phyloP scores from a whole-genome alignment of 1,284 basidiomycete genomes.

The Cronartium ribicola region DNA sequence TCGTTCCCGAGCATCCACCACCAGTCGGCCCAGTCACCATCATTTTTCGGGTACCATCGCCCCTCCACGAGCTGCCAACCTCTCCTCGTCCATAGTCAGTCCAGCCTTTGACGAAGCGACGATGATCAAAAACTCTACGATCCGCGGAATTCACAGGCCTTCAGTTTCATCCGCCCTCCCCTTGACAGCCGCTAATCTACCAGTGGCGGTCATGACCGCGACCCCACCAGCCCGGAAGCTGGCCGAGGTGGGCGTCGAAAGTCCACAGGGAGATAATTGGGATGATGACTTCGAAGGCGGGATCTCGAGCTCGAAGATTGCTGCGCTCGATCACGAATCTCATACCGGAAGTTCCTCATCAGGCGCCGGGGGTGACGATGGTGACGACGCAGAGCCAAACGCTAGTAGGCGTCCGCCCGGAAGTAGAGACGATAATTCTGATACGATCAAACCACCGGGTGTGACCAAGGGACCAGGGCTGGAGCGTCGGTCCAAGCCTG shows the following conservation, averaged over 20 bases:
- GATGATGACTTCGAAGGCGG: slow-evolving; percentile 95
- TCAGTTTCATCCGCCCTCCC: slow-evolving; percentile 44
- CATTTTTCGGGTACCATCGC: slow-evolving; percentile 17
- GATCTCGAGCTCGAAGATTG: slow-evolving; percentile 76
- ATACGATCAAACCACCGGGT: slow-evolving; percentile 45
- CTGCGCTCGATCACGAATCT: slow-evolving; percentile 48
- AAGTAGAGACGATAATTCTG: slow-evolving; percentile 44
- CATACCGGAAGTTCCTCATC: slow-evolving; percentile 37
- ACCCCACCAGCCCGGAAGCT: slow-evolving; percentile 46
- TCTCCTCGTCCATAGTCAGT: neutral
- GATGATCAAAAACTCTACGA: slow-evolving; percentile 34
- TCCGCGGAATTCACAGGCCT: slow-evolving; percentile 30
- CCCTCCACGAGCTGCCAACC: slow-evolving; percentile 7
- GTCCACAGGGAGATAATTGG: slow-evolving; percentile 79
- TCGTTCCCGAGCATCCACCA: neutral
- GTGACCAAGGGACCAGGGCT: neutral
- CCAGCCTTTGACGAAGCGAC: slow-evolving; percentile 27
- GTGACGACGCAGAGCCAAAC: slow-evolving; percentile 43
- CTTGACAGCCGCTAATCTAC: slow-evolving; percentile 42
- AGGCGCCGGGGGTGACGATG: slow-evolving; percentile 54
- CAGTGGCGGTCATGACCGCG: slow-evolving; percentile 45
- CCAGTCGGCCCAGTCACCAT: slow-evolving; percentile 14
- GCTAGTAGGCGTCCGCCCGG: neutral
- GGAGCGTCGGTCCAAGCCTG: neutral
- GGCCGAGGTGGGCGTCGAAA: slow-evolving; percentile 57